Conservation (phyloP, 1,139 yeast species). For the Yamadazyma atlantica region DNA sequence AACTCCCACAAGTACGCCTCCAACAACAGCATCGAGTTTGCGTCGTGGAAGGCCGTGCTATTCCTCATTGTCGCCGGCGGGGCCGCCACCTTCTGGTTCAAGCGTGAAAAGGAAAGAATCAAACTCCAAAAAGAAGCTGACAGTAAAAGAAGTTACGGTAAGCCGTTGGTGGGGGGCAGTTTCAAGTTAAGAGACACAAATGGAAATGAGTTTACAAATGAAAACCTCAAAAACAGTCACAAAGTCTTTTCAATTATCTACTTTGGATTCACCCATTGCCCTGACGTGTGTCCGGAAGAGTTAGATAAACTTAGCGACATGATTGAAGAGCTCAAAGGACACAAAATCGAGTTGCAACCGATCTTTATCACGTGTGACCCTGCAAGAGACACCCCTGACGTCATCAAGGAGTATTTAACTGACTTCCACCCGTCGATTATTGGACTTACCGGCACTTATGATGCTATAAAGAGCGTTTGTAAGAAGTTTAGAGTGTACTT, state of each 20-base stretch:
- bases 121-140: constrained; percentile 78
- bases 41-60: constrained; percentile 85
- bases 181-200: constrained; percentile 70
- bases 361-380: constrained; percentile 96
- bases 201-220: constrained; percentile 71
- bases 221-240: constrained; percentile 52
- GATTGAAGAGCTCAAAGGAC: constrained; percentile 62
- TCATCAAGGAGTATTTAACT: constrained; percentile 68
- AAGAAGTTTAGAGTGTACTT: constrained; percentile 90
- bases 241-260: constrained; percentile 73
- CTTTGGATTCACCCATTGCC: constrained; percentile 96
- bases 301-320: constrained; percentile 85
- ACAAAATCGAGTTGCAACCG: constrained; percentile 69
- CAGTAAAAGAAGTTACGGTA: constrained; percentile 83
- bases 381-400: constrained; percentile 85
- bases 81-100: constrained; percentile 66
- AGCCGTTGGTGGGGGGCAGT: constrained; percentile 91
- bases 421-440: constrained; percentile 89
- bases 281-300: constrained; percentile 98
- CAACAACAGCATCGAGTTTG: constrained; percentile 56
- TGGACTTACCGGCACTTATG: constrained; percentile 91
- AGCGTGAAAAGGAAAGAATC: constrained; percentile 69
- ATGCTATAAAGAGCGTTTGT: constrained; percentile 78
- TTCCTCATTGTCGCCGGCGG: constrained; percentile 69
- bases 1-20: constrained; percentile 30